Percentiles rank a stretch among this genome's conserved stretches.
Evolutionary conservation across 495 filamentous ascomycete genomes (phyloP).

Genomic region (Beverwykella pulmonaria): DNA sequence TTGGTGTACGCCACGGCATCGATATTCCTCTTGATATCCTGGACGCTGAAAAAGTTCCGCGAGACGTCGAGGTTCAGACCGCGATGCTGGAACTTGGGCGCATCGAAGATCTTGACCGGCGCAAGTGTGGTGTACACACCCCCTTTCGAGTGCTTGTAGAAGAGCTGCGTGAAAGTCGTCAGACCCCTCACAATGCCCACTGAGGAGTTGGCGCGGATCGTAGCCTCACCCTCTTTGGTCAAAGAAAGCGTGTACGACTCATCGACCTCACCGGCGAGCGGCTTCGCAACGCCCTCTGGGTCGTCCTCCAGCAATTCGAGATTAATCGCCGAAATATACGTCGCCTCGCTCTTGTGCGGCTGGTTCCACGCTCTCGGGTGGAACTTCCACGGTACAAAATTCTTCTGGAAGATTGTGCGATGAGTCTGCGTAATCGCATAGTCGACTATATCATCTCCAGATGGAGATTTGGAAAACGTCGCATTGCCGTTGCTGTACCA

Average conservation of each 20-base stretch:
- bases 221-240: constrained; percentile 54
- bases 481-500: neutral
- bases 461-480: neutral
- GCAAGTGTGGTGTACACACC: constrained; percentile 66
- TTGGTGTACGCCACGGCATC: constrained; percentile 75
- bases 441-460: constrained; percentile 43
- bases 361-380: constrained; percentile 62
- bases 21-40: constrained; percentile 68
- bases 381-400: constrained; percentile 77
- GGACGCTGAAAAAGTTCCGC: constrained; percentile 64
- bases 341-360: constrained; percentile 52
- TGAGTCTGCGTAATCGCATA: constrained; percentile 51
- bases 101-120: constrained; percentile 67
- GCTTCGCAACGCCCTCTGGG: constrained; percentile 57
- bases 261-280: constrained; percentile 64
- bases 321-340: constrained; percentile 57
- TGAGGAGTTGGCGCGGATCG: constrained; percentile 63
- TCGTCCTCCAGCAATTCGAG: constrained; percentile 63
- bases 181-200: constrained; percentile 69
- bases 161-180: constrained; percentile 73
- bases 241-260: constrained; percentile 72
- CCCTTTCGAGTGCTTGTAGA: constrained; percentile 64
- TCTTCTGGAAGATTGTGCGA: constrained; percentile 59
- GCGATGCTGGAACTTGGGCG: constrained; percentile 69
- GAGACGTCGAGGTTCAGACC: constrained; percentile 75